phyloP scores from a whole-genome alignment of 2,329 filamentous ascomycete genomes.

The Penicillium sp. region DNA sequence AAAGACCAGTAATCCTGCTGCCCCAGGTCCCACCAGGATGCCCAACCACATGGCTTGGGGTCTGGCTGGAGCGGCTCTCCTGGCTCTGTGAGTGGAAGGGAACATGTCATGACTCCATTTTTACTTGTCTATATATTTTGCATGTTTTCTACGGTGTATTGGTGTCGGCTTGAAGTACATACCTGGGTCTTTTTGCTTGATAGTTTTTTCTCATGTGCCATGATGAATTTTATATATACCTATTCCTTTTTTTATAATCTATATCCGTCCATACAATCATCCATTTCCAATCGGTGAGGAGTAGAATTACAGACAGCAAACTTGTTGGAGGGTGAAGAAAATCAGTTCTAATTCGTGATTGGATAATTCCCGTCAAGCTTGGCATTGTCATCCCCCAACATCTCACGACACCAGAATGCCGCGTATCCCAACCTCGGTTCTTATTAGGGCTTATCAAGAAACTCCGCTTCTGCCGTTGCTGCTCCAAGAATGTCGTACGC shows the following conservation, averaged over 20 bases:
- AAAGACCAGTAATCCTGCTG: conserved; percentile 16
- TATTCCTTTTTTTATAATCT: not conserved
- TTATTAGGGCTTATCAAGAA: conserved; percentile 37
- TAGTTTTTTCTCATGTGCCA: conserved; percentile 5
- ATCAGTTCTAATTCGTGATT: not conserved
- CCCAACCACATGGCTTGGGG: conserved; percentile 19
- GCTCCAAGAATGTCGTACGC: conserved; percentile 46
- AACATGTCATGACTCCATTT: not conserved
- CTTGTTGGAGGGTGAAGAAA: not conserved
- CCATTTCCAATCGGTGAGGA: not conserved
- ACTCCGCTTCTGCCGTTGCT: conserved; percentile 43
- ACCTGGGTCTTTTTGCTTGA: conserved; percentile 1
- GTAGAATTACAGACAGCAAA: not conserved
- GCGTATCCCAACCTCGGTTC: conserved; percentile 39
- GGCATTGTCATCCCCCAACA: not conserved
- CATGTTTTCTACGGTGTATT: conserved; percentile 13
- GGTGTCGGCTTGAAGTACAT: conserved; percentile 9
- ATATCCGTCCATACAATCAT: not conserved
- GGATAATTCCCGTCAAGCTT: not conserved
- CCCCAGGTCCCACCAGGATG: conserved; percentile 13
- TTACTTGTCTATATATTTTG: not conserved
- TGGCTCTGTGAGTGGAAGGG: conserved; percentile 15
- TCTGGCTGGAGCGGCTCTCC: conserved; percentile 25
- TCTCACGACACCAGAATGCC: conserved; percentile 38
- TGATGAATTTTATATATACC: conserved; percentile 4